Conservation (phyloP, 1,284 basidiomycete genomes). For the Phlebopus sp. region DNA sequence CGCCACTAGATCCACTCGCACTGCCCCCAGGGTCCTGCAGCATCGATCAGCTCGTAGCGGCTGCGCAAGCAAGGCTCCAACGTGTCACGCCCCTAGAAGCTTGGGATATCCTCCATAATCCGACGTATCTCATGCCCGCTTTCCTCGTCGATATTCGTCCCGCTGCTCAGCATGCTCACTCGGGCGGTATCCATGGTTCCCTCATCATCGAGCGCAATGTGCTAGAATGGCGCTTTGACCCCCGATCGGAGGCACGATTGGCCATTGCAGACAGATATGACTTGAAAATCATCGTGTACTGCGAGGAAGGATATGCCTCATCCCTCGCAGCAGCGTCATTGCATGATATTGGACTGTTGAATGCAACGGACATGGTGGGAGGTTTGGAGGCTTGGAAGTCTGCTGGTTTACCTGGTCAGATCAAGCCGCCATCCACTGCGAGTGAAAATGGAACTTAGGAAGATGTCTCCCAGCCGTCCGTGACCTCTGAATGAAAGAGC, state of each 20-base stretch:
- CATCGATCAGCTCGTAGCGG: constrained; percentile 51
- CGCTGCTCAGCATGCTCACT: constrained; percentile 48
- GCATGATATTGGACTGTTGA: constrained; percentile 63
- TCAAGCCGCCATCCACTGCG: constrained; percentile 30
- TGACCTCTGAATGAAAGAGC: constrained; percentile 17
- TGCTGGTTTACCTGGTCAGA: constrained; percentile 53
- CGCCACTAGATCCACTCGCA: constrained; percentile 54
- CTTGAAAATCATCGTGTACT: constrained; percentile 65
- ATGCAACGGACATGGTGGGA: constrained; percentile 72
- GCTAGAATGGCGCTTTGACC: constrained; percentile 75
- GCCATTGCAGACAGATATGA: constrained; percentile 69
- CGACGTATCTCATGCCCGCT: constrained; percentile 52
- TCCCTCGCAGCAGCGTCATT: constrained; percentile 67
- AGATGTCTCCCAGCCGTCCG: constrained; percentile 26
- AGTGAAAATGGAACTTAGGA: constrained; percentile 32
- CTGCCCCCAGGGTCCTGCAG: constrained; percentile 63
- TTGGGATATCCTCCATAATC: constrained; percentile 53
- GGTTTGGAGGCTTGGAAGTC: constrained; percentile 70
- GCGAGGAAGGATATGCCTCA: constrained; percentile 66
- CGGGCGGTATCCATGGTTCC: constrained; percentile 60
- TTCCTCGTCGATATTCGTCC: constrained; percentile 76
- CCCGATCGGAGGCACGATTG: constrained; percentile 52
- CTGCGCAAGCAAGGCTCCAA: constrained; percentile 58
- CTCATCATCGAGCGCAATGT: constrained; percentile 67
- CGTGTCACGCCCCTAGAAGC: constrained; percentile 61